Base-by-base conservation (phyloP, 2,329 filamentous ascomycete species). In the Trichophyton rubrum region DNA sequence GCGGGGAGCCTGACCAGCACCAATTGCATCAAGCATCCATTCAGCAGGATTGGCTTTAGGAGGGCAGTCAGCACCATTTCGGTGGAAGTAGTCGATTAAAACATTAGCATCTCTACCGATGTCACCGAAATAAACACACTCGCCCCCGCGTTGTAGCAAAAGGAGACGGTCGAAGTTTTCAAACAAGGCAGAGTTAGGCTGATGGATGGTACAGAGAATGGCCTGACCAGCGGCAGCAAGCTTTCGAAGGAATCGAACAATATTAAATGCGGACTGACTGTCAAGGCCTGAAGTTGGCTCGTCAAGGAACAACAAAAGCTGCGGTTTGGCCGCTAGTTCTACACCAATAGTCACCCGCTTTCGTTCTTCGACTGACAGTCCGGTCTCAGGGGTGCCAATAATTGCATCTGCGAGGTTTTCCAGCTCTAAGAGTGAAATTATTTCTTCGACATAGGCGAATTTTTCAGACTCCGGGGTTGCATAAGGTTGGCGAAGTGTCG, bases 131-230 rank as follows among this genome's bases (percentile, higher is more conserved):
- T 88, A 88, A 0, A 87, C 83, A 0, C 84, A 87, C 68, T 79
- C 82, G 0, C 85, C 85, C 41, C 85, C 85, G 60, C 76, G 79
- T 7, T 83, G 83, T 2, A 88, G 77, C 71, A 88, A 84, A 0
- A 87, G 73, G 1, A 87, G 73, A 1, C 80, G 79, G 63, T 87
- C 85, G 59, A 87, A 96, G 62, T 89, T 87, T 72, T 96, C 89
- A 78, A 96, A 96, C 59, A 96, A 80, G 81, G 95, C 90, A 38
- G 91, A 90, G 13, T 89, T 95, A n/a, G 92, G 92, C 73, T 97
- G 92, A 72, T 97, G 92, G 63, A 96, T 96, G 0, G 92, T 96
- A 77, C 90, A 96, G n/a, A 96, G 84, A 73, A 96, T 89, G 58
- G 92, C 91, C 71, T 95, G 90, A 15, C 92, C 91, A 64, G 85